phyloP scores from a whole-genome alignment of 495 filamentous ascomycete genomes.

The Xylaria grammica region DNA sequence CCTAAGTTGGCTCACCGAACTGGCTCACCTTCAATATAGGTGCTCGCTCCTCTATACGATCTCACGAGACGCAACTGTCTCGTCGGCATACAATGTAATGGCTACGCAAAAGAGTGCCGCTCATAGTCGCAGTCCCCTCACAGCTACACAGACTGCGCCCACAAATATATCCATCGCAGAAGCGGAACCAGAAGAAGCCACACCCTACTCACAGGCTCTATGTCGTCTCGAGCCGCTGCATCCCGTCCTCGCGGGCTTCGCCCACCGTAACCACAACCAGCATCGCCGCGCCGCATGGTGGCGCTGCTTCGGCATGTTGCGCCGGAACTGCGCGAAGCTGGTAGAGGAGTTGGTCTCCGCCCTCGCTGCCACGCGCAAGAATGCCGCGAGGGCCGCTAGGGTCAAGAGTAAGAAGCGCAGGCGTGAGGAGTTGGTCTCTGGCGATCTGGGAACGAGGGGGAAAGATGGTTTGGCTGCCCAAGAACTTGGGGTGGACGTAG shows the following conservation, averaged over 20 bases:
- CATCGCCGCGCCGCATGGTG: constrained; percentile 76
- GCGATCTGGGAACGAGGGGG: not conserved
- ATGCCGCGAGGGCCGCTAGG: constrained; percentile 16
- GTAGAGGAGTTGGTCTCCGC: constrained; percentile 43
- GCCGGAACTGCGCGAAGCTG: constrained; percentile 64
- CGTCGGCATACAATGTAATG: constrained; percentile 20
- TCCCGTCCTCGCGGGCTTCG: constrained; percentile 64
- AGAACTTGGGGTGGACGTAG: not conserved
- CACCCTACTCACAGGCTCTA: constrained; percentile 22
- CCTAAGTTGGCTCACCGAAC: no score
- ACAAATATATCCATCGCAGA: not conserved
- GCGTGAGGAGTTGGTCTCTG: constrained; percentile 20
- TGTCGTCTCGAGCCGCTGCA: constrained; percentile 37
- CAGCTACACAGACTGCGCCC: not conserved
- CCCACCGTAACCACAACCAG: constrained; percentile 84
- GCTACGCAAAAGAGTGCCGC: constrained; percentile 18
- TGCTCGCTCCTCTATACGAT: no score
- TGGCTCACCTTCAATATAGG: no score
- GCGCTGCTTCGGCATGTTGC: constrained; percentile 68
- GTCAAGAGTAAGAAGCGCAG: constrained; percentile 24
- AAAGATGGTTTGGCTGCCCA: not conserved
- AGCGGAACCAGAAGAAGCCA: not conserved
- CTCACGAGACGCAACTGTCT: not conserved
- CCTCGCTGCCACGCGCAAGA: constrained; percentile 19
- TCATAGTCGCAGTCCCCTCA: not conserved